Evolutionary conservation across 257 asterid genomes (phyloP).

Genomic region (Capsicum rhomboideum): DNA sequence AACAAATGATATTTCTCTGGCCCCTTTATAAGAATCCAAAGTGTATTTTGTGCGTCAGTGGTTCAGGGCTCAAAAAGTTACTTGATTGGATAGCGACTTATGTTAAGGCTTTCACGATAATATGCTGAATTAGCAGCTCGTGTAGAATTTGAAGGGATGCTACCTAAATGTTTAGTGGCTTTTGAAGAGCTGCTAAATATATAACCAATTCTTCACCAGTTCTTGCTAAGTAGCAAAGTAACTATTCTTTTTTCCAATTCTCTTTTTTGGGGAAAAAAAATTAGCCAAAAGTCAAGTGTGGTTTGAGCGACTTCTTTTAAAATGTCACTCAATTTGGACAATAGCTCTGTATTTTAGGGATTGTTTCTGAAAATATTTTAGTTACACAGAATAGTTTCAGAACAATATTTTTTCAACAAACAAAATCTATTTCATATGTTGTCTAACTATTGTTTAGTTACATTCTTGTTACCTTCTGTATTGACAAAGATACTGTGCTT

Average conservation of each 20-base stretch:
- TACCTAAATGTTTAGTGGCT: neutral
- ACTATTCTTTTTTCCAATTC: neutral
- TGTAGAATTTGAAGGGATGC: neutral
- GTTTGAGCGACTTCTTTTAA: neutral
- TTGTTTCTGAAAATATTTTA: neutral
- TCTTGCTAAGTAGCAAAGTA: neutral
- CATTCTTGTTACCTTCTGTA: neutral
- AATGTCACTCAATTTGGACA: neutral
- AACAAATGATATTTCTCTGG: neutral
- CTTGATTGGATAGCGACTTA: neutral
- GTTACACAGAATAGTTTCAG: neutral
- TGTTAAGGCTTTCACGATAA: neutral
- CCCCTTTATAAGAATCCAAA: neutral
- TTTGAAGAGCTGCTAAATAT: neutral
- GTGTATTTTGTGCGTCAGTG: neutral
- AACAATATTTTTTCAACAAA: neutral
- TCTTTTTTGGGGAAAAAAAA: neutral
- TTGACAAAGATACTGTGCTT: neutral
- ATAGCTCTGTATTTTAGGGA: neutral
- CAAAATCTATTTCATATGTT: neutral
- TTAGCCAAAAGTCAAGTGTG: neutral
- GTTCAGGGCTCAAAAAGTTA: neutral
- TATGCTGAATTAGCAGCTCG: neutral
- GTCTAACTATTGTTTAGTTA: neutral
- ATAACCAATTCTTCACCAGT: neutral